Percentiles rank a stretch among this genome's conserved stretches.
Evolutionary conservation across 257 asterid species (phyloP).

Genomic region (Jacaranda copaia): DNA sequence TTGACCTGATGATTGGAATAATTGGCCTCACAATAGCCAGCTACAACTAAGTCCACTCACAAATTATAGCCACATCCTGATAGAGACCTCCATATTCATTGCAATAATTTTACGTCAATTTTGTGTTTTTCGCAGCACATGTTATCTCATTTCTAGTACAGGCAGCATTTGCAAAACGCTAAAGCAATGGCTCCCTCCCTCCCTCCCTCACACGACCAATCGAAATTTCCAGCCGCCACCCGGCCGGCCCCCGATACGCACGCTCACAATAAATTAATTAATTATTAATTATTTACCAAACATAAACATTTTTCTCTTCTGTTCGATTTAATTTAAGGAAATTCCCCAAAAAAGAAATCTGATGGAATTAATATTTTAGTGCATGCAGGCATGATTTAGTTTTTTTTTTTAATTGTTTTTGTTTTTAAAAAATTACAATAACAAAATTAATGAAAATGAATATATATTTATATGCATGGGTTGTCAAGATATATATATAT

Average conservation of each 20-base stretch:
- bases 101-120: background rate
- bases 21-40: constrained; percentile 30
- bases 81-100: constrained; percentile 31
- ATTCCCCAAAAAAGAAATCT: too few species aligned
- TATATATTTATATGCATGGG: constrained; percentile 30
- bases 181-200: background rate
- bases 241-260: too few species aligned
- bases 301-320: too few species aligned
- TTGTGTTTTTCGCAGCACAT: background rate
- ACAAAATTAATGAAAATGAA: background rate
- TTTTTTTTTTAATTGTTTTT: background rate
- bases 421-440: too few species aligned
- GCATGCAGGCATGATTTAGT: background rate
- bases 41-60: constrained; percentile 23
- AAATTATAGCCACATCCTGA: constrained; percentile 40
- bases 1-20: constrained; percentile 43
- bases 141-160: background rate
- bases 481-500: constrained; percentile 21
- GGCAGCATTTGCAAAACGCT: background rate
- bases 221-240: background rate
- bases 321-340: too few species aligned
- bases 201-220: constrained; percentile 8
- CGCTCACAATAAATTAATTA: too few species aligned
- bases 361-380: too few species aligned
- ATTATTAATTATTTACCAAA: too few species aligned